Conservation (phyloP, 23 red algal species). For the Chondrus crispus region DNA sequence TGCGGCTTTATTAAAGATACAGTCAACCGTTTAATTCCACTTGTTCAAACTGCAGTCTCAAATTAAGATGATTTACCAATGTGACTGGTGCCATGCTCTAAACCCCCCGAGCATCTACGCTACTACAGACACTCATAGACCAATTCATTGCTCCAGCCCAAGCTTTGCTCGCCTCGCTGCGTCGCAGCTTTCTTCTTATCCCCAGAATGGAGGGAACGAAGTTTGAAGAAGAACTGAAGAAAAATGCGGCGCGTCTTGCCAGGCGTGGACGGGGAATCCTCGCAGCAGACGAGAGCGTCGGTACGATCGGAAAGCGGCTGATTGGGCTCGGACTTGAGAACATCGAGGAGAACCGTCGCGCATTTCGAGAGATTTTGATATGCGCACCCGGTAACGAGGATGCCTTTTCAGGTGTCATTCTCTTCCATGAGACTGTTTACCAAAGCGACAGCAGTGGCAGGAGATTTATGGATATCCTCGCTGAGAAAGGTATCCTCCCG, state of each 20-base stretch:
- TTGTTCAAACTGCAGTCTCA: background rate
- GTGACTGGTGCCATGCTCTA: background rate
- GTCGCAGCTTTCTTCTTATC: background rate
- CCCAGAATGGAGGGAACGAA: background rate
- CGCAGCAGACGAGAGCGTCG: slow-evolving; percentile 84
- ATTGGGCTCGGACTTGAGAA: slow-evolving; percentile 65
- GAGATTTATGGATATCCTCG: slow-evolving; percentile 45
- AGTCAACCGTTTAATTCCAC: background rate
- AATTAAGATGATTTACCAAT: background rate
- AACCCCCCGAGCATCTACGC: background rate
- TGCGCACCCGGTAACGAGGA: slow-evolving; percentile 65
- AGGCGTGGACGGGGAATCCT: slow-evolving; percentile 88
- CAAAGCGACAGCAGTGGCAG: slow-evolving; percentile 43
- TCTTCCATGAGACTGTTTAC: slow-evolving; percentile 89
- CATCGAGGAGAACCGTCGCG: slow-evolving; percentile 66
- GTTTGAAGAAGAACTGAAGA: slow-evolving; percentile 35
- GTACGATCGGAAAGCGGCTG: slow-evolving; percentile 95
- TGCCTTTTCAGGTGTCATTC: slow-evolving; percentile 77
- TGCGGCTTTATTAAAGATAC: background rate
- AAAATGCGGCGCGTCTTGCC: slow-evolving; percentile 54
- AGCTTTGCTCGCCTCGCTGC: background rate
- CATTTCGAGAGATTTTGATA: slow-evolving; percentile 77
- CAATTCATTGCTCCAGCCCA: background rate
- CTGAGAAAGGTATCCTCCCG: slow-evolving; percentile 49
- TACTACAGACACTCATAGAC: background rate